These are phyloP conservation scores for Suhomyces guaymorum DNA, from an alignment of 1,139 yeast species.

Conservation along the genomic window DNA sequence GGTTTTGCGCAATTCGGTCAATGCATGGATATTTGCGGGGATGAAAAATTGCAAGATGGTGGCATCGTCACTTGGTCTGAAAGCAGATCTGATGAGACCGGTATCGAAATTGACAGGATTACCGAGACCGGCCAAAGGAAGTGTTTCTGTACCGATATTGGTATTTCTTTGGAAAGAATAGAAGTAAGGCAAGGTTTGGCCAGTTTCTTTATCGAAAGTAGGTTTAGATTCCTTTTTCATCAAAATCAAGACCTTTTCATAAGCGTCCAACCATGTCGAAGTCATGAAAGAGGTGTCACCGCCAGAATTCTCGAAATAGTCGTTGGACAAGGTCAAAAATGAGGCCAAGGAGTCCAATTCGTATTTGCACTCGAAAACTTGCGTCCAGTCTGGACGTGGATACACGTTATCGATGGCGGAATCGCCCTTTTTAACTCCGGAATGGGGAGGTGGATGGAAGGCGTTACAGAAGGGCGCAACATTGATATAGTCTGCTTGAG, in stretches of 20 bases:
- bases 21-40: slow-evolving; percentile 82
- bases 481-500: slow-evolving; percentile 66
- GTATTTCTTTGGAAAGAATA: slow-evolving; percentile 77
- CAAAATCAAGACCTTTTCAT: slow-evolving; percentile 52
- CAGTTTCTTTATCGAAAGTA: slow-evolving; percentile 59
- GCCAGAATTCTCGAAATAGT: slow-evolving; percentile 58
- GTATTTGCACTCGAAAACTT: slow-evolving; percentile 86
- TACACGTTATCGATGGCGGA: slow-evolving; percentile 64
- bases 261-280: slow-evolving; percentile 60
- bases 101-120: slow-evolving; percentile 76
- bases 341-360: slow-evolving; percentile 87
- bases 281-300: slow-evolving; percentile 54
- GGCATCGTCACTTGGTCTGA: slow-evolving; percentile 90
- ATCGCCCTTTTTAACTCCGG: slow-evolving; percentile 52
- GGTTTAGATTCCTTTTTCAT: slow-evolving; percentile 63
- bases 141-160: slow-evolving; percentile 76
- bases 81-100: slow-evolving; percentile 80
- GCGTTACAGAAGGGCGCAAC: slow-evolving; percentile 85
- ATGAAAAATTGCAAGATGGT: slow-evolving; percentile 76
- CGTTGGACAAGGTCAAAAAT: slow-evolving; percentile 72
- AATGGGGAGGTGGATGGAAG: slow-evolving; percentile 77
- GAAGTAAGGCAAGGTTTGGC: slow-evolving; percentile 49
- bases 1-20: slow-evolving; percentile 57
- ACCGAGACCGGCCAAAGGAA: slow-evolving; percentile 76
- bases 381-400: slow-evolving; percentile 69